Evolutionary conservation across 2,329 filamentous ascomycete genomes (phyloP), one percentile per base, ranked within the genome.

Genomic region (Aspergillus sp.): DNA sequence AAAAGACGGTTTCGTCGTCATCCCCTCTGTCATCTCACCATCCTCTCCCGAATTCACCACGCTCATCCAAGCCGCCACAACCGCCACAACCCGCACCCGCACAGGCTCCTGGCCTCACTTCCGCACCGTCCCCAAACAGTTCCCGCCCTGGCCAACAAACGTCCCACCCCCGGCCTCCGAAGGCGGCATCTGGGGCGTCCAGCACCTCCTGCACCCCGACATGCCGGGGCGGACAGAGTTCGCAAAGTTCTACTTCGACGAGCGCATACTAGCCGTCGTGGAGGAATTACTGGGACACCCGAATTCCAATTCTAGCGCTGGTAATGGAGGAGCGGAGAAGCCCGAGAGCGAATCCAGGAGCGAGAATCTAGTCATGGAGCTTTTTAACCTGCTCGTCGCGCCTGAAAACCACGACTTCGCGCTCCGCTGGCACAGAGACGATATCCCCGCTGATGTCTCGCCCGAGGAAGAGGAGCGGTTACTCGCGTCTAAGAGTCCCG

Each of bases 91-190:
- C 2, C 77, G 85, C 42, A 88, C 89, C 42, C 85, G 89, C 61
- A 65, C 78, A n/a, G 91, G 91, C 38, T 69, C 81, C 61, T 96
- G 91, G 91, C 90, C 90, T 3, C 83, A 89, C 74, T 86, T 96
- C 68, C 89, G 91, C 62, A 93, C 90, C 0, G 84, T 95, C 2
- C 90, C 90, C 53, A 96, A 96, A 74, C 91, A 96, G 75, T 96
- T 96, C 76, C 92, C 91, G 0, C 92, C 92, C 0, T 96, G 91
- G 91, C 79, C 83, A 4, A 80, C 79, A n/a, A 34, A 48, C 26
- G 78, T 80, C 49, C 77, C 81, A 1, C 77, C 80, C 0, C 74
- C 77, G 1, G 72, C 73, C 38, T 70, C 70, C 0, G 73, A 78
- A 49, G 75, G 81, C 51, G 90, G 90, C 18, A 96, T 96, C 73